phyloP scores from a whole-genome alignment of 2,329 filamentous ascomycete species.

The Fonsecaea erecta region DNA sequence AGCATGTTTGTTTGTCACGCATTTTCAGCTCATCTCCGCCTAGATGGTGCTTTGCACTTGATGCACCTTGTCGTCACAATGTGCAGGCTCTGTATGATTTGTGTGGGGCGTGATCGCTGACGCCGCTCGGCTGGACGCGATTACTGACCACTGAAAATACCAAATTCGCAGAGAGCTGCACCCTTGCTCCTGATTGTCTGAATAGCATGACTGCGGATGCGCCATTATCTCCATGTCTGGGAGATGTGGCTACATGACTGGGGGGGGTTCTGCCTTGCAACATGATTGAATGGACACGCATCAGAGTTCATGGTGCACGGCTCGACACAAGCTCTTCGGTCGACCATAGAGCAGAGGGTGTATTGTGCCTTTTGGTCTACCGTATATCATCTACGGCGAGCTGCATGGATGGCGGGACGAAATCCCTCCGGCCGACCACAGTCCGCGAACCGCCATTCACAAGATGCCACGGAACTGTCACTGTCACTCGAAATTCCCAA shows the following conservation, averaged over 20 bases:
- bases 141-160: too few relatives aligned
- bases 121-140: too few relatives aligned
- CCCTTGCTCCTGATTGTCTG: background rate
- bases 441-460: background rate
- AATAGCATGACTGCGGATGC: background rate
- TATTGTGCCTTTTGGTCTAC: background rate
- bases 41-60: background rate
- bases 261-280: background rate
- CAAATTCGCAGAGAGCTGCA: too few relatives aligned
- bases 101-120: background rate
- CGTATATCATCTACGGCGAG: background rate
- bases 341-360: background rate
- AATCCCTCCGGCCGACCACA: background rate
- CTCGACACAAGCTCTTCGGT: background rate
- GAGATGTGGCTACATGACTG: background rate
- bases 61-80: background rate
- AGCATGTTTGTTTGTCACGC: background rate
- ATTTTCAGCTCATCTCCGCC: background rate
- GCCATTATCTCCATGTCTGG: background rate
- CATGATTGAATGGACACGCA: too few relatives aligned
- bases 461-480: background rate
- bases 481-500: background rate
- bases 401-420: background rate
- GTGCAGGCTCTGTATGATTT: background rate
- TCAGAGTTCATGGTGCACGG: background rate